Evolutionary conservation across 495 filamentous ascomycete genomes (phyloP), one percentile per base, ranked within the genome.

Genomic region (Astrothelium subdiscretum): DNA sequence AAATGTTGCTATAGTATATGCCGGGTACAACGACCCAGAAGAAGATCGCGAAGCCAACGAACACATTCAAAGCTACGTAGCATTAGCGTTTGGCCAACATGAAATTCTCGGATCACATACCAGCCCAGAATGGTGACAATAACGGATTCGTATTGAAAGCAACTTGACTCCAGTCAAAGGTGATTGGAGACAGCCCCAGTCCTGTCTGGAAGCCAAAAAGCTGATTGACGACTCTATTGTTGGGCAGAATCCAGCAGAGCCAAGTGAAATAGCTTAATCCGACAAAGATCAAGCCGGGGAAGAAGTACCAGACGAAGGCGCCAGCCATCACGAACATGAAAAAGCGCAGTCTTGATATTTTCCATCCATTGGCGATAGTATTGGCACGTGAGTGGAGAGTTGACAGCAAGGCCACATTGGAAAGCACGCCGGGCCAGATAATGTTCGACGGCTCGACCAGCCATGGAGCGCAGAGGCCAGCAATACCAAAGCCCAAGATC

Each of bases 121-220:
- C 89, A 5, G 92, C 91, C 91, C 91, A 96, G 69, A 92, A 95
- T 0, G 91, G 91, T 0, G 88, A 90, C 26, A 96, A 75, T 0
- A 96, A 78, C 0, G 91, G 91, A 31, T 88, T 94, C 13, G 89
- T 88, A 64, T 92, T 95, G 67, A 91, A 95, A 10, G 92, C 90
- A 44, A 96, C 85, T 74, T 96, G 92, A 0, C 88, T 84, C 91
- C 91, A 96, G 74, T 96, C 91, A 64, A 96, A 96, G 0, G 91
- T 96, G 68, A 96, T 68, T 3, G 92, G 84, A 58, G 94, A 92
- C 63, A 96, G 78, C 2, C 91, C 91, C 43, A 95, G 77, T 26
- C 91, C 90, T 2, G 90, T 92, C n/a, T 83, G 76, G 32, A 92
- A 86, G 3, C 91, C 91, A 32, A 63, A 63, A 10, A 59, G 51